These are phyloP conservation scores for Nyssa sinensis DNA, from an alignment of 148 eudicot genomes.

Conservation along the genomic window DNA sequence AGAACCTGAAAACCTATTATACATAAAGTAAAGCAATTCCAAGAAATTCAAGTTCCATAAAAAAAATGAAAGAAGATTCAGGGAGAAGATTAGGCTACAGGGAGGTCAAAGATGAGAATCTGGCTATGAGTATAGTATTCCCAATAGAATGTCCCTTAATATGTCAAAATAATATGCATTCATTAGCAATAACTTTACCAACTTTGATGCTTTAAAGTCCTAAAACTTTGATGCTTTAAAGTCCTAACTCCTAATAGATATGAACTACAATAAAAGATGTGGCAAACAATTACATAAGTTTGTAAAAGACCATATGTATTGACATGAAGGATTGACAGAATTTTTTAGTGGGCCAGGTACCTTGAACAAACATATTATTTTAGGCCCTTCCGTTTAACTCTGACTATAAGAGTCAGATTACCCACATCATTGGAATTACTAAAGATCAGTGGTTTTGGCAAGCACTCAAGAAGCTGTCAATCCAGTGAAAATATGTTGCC, in stretches of 20 bases:
- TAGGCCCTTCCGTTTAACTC: background rate
- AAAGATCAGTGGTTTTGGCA: background rate
- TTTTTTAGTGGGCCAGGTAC: no score
- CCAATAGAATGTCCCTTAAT: background rate
- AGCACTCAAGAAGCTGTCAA: background rate
- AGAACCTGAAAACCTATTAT: background rate
- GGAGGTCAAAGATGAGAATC: background rate
- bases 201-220: no score
- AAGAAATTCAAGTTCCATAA: background rate
- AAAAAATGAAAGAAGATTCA: background rate
- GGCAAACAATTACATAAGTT: conserved; percentile 1
- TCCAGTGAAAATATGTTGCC: background rate
- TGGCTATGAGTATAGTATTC: background rate
- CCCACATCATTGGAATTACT: background rate
- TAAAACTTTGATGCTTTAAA: no score
- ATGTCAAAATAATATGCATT: background rate
- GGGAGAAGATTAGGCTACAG: background rate
- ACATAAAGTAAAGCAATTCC: background rate
- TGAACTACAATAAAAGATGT: background rate
- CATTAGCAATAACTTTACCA: background rate
- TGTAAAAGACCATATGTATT: background rate
- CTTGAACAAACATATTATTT: no score
- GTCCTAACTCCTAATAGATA: no score
- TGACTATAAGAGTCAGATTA: conserved; percentile 9
- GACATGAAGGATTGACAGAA: no score